Percentiles rank a stretch among this genome's conserved stretches.
Evolutionary conservation across 2,329 filamentous ascomycete genomes (phyloP).

Genomic region (Westerdykella aurantiaca): DNA sequence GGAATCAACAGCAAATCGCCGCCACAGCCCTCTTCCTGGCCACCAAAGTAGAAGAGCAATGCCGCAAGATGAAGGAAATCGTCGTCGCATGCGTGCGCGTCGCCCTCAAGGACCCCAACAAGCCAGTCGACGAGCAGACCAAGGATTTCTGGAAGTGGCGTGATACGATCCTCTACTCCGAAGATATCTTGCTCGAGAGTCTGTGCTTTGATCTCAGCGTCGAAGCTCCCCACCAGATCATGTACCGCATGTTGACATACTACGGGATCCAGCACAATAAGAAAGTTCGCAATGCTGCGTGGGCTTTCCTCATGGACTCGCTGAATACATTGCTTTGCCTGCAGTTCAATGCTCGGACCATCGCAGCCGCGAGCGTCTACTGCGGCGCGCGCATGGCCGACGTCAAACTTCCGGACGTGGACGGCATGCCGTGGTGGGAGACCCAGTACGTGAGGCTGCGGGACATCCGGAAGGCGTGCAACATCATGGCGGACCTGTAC

Average conservation of each 20-base stretch:
- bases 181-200: constrained; percentile 85
- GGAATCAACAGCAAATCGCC: constrained; percentile 59
- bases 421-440: constrained; percentile 83
- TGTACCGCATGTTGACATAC: constrained; percentile 74
- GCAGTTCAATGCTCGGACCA: constrained; percentile 69
- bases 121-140: constrained; percentile 90
- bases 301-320: constrained; percentile 91
- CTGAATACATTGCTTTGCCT: constrained; percentile 80
- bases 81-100: constrained; percentile 91
- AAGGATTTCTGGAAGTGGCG: constrained; percentile 99
- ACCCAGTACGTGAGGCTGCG: constrained; percentile 64
- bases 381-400: constrained; percentile 72
- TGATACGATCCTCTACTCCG: constrained; percentile 85
- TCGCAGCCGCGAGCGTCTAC: constrained; percentile 81
- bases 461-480: constrained; percentile 67
- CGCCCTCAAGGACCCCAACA: constrained; percentile 85
- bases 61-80: constrained; percentile 89
- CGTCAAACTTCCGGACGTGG: constrained; percentile 65
- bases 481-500: constrained; percentile 60
- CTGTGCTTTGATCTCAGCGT: constrained; percentile 92
- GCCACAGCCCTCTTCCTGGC: constrained; percentile 89
- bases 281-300: constrained; percentile 74
- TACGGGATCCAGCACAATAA: constrained; percentile 74
- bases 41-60: constrained; percentile 96
- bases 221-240: constrained; percentile 77